Conservation (phyloP, 345 rosid genomes). For the Heritiera littoralis region DNA sequence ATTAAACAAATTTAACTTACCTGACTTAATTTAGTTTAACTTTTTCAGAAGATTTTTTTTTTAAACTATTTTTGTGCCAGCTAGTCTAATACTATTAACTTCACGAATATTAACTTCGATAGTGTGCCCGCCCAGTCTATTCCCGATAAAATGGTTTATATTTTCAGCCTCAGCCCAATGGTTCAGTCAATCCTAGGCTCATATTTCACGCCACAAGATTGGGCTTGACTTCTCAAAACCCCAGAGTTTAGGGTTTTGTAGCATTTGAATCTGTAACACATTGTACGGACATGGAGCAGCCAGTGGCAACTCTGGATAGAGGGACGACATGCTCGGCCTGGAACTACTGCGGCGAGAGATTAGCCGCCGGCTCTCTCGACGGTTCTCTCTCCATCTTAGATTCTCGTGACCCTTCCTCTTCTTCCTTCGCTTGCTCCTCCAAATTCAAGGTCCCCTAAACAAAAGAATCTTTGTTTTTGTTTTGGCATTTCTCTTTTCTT, state of each 20-base stretch:
- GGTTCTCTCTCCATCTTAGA: conserved; percentile 20
- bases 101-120: too few species aligned
- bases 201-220: not conserved
- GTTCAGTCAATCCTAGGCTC: not conserved
- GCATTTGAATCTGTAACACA: not conserved
- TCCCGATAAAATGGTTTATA: too few species aligned
- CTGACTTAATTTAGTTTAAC: too few species aligned
- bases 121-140: too few species aligned
- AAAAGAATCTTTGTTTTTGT: not conserved
- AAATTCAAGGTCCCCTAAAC: conserved; percentile 12
- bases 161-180: not conserved
- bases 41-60: too few species aligned
- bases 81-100: too few species aligned
- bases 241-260: not conserved
- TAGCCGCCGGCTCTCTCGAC: conserved; percentile 16
- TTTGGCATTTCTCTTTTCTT: not conserved
- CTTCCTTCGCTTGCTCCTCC: conserved; percentile 19
- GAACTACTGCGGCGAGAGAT: conserved; percentile 26
- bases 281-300: conserved; percentile 23
- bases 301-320: conserved; percentile 18
- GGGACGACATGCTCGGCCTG: conserved; percentile 25
- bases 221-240: not conserved
- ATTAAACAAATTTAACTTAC: too few species aligned
- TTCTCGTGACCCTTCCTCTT: conserved; percentile 27
- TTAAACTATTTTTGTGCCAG: too few species aligned